Evolutionary conservation across 2,329 filamentous ascomycete species (phyloP).

Genomic region (Colletotrichum endophyticum): DNA sequence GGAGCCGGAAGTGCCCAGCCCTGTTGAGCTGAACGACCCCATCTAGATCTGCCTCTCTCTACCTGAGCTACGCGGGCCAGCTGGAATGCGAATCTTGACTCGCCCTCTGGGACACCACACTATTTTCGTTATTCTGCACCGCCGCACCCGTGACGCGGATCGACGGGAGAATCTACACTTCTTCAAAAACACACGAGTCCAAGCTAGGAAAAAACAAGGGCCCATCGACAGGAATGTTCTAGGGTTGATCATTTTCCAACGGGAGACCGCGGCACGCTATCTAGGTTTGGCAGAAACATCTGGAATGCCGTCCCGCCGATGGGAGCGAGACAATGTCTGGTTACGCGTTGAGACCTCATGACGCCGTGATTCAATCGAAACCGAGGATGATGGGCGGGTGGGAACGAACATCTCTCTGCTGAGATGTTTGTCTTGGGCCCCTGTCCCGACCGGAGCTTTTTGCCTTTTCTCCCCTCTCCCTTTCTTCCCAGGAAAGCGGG

Average conservation of each 20-base stretch:
- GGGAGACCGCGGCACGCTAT: not conserved
- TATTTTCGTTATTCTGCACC: not conserved
- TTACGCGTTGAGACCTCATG: slow-evolving; percentile 1
- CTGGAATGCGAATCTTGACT: not conserved
- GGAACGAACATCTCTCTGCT: not conserved
- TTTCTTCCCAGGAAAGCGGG: not conserved
- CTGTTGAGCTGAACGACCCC: not conserved
- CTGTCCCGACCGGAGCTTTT: not conserved
- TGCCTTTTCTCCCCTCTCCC: not conserved
- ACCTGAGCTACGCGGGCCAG: not conserved
- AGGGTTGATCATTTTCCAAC: not conserved
- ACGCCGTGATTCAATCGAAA: not conserved
- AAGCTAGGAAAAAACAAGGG: not conserved
- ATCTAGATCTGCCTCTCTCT: not conserved
- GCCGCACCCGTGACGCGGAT: not conserved
- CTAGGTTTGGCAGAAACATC: not conserved
- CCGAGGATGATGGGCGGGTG: not conserved
- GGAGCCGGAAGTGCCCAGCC: not conserved
- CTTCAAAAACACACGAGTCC: not conserved
- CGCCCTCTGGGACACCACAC: not conserved
- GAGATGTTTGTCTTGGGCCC: not conserved
- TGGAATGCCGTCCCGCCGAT: not conserved
- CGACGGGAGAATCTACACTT: not conserved
- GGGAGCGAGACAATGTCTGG: slow-evolving; percentile 10
- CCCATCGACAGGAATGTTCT: not conserved